Base-by-base conservation (phyloP, 345 rosid species). In the Eutrema japonicum region DNA sequence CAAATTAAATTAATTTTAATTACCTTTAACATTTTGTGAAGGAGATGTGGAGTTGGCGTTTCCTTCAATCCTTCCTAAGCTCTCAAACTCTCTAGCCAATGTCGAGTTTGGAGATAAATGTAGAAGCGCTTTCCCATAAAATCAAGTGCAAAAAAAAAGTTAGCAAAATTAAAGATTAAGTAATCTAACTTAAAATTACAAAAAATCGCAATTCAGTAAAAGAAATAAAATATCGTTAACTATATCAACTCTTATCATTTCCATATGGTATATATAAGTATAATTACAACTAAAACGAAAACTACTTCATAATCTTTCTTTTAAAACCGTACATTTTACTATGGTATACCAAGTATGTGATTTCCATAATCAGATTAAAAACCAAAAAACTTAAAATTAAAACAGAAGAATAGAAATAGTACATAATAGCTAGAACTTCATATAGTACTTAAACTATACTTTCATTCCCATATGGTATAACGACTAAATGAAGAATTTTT, bases 51-150 rank as follows among this genome's bases (percentile, higher is more conserved):
- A 8, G 14, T 70, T 58, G 40, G 30, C 16, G 4, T 49, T 65
- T n/a, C 37, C 73, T 64, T 76, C 77, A 6, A 80, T 59, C 69
- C 75, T 88, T 75, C 81, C 86, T 74, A 85, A 85, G 57, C 75
- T 85, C 40, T 81, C 82, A 42, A 88, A 90, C 45, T 82, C 56
- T 85, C 83, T 84, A 3, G 98, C 96, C 14, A 84, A 82, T 7
- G 86, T 52, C 0, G 98, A 93, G 77, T 68, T 85, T 5, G 86
- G 91, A 33, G 90, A 27, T 59, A 93, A 48, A 77, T 84, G 91
- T 58, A 93, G 75, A 57, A 93, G 35, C 22, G 84, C 96, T 93
- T 81, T 62, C 10, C 62, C 46, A 66, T 60, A 7, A 46, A 47
- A 60, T 27, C 47, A 52, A 59, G 54, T 14, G 33, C 49, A 7